A percentile compares a stretch with the other conserved stretches of the same genome.
Evolutionary conservation across 352 stramenopile species (phyloP).

Genomic region (Pythium dissotocum): DNA sequence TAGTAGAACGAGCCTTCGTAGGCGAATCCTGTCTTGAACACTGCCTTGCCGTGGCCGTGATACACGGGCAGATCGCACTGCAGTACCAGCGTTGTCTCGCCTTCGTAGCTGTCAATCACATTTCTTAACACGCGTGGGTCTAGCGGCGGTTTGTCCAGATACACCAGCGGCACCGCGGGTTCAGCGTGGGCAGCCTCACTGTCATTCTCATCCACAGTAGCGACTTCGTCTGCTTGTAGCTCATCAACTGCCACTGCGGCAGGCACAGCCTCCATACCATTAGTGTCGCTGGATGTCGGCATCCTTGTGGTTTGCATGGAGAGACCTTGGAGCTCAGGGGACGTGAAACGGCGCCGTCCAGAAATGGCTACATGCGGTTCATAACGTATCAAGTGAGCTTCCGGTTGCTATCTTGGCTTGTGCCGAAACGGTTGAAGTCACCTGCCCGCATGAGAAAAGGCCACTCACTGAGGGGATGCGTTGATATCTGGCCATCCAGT

Average conservation of each 20-base stretch:
- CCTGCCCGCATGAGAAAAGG: too few species aligned
- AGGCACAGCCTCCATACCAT: not conserved
- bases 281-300: not conserved
- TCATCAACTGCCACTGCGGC: not conserved
- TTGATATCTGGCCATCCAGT: too few species aligned
- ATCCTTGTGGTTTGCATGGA: not conserved
- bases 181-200: not conserved
- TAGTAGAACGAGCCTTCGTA: conserved; percentile 68
- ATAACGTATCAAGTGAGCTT: too few species aligned
- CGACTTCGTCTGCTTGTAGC: not conserved
- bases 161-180: not conserved
- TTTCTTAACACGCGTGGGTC: conserved; percentile 62
- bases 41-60: conserved; percentile 53
- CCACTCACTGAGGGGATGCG: too few species aligned
- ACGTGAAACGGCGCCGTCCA: too few species aligned
- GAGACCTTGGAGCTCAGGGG: not conserved
- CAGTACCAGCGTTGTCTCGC: conserved; percentile 40
- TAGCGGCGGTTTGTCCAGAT: conserved; percentile 34
- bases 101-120: conserved; percentile 50
- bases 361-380: too few species aligned
- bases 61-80: conserved; percentile 58
- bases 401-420: too few species aligned
- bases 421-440: too few species aligned
- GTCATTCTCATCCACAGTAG: not conserved
- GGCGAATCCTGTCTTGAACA: conserved; percentile 64